Base-by-base conservation (phyloP, 495 filamentous ascomycete species). In the Elaphomyces granulatus region DNA sequence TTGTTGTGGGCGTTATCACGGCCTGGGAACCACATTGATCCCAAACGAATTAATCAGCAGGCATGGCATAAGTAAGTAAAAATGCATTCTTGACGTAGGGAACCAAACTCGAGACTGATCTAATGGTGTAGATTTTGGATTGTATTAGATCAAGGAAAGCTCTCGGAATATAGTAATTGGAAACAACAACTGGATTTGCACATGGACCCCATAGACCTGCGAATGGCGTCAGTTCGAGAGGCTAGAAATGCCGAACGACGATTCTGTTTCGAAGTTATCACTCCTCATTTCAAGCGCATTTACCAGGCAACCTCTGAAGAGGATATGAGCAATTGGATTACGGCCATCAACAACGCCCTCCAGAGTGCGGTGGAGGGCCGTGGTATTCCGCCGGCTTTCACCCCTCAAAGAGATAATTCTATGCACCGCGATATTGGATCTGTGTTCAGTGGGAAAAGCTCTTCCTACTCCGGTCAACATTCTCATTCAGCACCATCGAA, bases 101-200 rank as follows among this genome's bases (percentile, higher is more conserved):
- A n/a, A n/a, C n/a, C n/a, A n/a, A n/a, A n/a, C n/a, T n/a, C n/a
- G n/a, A 28, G 23, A 12, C 23, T 28, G 12, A 28, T 12, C 12
- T 28, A 28, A 12, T 28, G 6, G 12, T 0, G 8, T 45, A 95
- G 87, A 52, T 96, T 94, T 56, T 99, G 90, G 90, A 88, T 99
- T 46, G 92, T 96, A 1, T 70, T 96, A 12, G 90, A 96, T 53
- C 87, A 90, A 59, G 90, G 90, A 3, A 92, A 87, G 55, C 64
- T 99, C 20, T 94, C 90, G 1, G 90, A 99, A 51, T 96, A 99
- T 58, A 92, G 86, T 52, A 96, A 99, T 58, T 99, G 90, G 90
- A 99, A 99, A 60, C 83, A 96, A 54, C 83, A 79, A 58, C 72
- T 96, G 34, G 92, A 95, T 56, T 67, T 95, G 23, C 90, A 99